These are phyloP conservation scores for Ochromonas danica DNA, from an alignment of 108 stramenopile species.

Conservation along the genomic window DNA sequence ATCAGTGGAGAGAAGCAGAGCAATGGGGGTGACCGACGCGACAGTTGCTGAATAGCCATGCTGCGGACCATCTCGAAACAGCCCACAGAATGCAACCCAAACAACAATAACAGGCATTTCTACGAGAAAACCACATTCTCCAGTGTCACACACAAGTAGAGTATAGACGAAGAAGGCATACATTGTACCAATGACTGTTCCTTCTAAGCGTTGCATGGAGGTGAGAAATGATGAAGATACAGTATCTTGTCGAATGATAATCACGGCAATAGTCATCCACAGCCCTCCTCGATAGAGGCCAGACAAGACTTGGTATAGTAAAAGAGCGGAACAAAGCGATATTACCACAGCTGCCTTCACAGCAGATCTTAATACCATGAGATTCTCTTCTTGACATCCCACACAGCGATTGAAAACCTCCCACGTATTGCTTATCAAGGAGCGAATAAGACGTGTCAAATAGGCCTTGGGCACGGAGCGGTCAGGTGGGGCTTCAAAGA, in stretches of 20 bases:
- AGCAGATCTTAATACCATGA: too few species aligned
- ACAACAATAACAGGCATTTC: not conserved
- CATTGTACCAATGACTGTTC: slow-evolving; percentile 6
- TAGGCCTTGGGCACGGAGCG: too few species aligned
- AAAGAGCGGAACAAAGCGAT: not conserved
- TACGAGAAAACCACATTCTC: not conserved
- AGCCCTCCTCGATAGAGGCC: not conserved
- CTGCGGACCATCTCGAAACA: not conserved
- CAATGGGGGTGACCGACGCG: slow-evolving; percentile 14
- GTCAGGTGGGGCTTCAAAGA: too few species aligned
- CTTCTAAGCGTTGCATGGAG: slow-evolving; percentile 5
- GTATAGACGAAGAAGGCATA: not conserved
- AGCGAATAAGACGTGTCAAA: too few species aligned
- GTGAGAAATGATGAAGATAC: not conserved
- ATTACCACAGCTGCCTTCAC: too few species aligned
- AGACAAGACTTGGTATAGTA: not conserved
- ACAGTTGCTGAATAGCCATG: slow-evolving; percentile 15
- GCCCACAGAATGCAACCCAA: slow-evolving; percentile 1
- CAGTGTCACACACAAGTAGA: not conserved
- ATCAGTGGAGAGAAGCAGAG: not conserved
- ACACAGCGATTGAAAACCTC: too few species aligned
- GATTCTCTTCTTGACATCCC: too few species aligned
- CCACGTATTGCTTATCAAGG: too few species aligned
- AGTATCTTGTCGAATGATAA: slow-evolving; percentile 11
- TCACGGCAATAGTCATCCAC: not conserved